Evolutionary conservation across 495 filamentous ascomycete species (phyloP).

Genomic region (Melanomma pulvis-pyrius): DNA sequence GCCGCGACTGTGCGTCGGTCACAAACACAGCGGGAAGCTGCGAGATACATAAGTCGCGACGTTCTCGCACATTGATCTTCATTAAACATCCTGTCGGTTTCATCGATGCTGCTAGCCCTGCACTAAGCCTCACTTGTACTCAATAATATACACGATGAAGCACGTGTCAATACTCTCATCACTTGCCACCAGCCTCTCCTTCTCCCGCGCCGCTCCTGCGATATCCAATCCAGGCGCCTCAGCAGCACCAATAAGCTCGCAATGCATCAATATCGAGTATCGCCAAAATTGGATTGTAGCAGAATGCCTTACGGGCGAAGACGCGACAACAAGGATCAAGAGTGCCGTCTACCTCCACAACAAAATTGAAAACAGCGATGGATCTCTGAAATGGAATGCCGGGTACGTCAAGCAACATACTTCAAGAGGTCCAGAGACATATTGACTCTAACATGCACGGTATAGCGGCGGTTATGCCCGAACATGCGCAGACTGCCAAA

Average conservation of each 20-base stretch:
- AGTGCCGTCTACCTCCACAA: constrained; percentile 9
- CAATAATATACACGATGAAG: neutral
- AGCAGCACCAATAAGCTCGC: neutral
- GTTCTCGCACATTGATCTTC: neutral
- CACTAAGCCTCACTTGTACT: too few relatives aligned
- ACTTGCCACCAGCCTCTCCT: neutral
- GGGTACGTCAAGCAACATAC: neutral
- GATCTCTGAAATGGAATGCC: neutral
- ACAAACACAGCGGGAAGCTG: neutral
- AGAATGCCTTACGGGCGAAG: constrained; percentile 11
- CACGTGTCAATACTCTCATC: neutral
- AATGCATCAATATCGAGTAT: constrained; percentile 8
- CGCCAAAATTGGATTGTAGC: constrained; percentile 3
- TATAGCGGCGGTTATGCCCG: neutral
- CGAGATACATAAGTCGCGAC: too few relatives aligned
- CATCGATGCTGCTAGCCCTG: neutral
- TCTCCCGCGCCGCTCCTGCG: neutral
- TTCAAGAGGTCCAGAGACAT: too few relatives aligned
- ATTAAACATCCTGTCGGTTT: neutral
- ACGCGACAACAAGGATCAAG: constrained; percentile 9
- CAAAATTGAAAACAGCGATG: constrained; percentile 15
- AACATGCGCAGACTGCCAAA: neutral
- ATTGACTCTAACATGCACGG: neutral
- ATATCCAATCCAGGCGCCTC: neutral
- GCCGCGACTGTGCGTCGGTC: too few relatives aligned